A percentile compares a stretch with the other conserved stretches of the same genome.
Evolutionary conservation across 2,329 filamentous ascomycete genomes (phyloP).

Genomic region (Tolypocladium capitatum): DNA sequence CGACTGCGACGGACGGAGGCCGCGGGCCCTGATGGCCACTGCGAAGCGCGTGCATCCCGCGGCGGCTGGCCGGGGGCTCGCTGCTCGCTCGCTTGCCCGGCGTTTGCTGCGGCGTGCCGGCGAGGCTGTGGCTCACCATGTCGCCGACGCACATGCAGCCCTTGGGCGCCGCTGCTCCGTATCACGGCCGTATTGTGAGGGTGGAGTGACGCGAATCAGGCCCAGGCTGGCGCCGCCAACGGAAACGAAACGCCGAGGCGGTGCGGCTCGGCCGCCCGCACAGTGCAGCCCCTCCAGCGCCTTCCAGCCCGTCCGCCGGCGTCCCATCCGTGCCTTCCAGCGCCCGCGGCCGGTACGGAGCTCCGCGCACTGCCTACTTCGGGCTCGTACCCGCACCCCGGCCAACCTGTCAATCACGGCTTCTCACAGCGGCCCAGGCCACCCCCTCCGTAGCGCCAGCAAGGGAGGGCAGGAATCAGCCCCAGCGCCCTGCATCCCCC

Average conservation of each 20-base stretch:
- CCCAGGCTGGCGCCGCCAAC: too few relatives aligned
- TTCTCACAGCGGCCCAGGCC: not conserved
- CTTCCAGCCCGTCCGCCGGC: too few relatives aligned
- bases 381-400: too few relatives aligned
- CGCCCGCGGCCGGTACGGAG: too few relatives aligned
- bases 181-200: not conserved
- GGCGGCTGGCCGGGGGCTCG: not conserved
- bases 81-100: not conserved
- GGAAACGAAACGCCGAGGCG: not conserved
- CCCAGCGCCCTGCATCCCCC: too few relatives aligned
- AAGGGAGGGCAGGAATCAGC: not conserved
- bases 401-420: not conserved
- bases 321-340: not conserved
- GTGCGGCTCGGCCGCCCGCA: not conserved
- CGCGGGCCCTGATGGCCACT: too few relatives aligned
- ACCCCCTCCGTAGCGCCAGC: constrained; percentile 1
- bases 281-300: not conserved
- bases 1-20: too few relatives aligned
- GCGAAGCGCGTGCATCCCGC: too few relatives aligned
- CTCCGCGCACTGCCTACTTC: too few relatives aligned
- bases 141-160: not conserved
- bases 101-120: not conserved
- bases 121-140: not conserved
- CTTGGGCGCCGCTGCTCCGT: too few relatives aligned
- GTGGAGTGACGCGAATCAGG: not conserved